phyloP scores from a whole-genome alignment of 1,284 basidiomycete genomes.

The Somion occarium region DNA sequence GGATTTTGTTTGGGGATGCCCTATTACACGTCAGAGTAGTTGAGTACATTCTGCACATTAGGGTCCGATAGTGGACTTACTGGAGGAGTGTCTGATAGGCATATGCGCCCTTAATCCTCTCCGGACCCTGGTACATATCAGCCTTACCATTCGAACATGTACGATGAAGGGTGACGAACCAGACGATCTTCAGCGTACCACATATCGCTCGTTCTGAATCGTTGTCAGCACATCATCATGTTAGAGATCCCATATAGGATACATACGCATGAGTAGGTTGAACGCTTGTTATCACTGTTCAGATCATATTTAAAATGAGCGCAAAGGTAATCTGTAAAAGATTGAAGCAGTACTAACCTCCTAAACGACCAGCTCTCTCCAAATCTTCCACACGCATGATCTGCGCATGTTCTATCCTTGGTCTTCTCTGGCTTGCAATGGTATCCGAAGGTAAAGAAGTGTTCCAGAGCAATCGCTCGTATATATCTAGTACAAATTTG shows the following conservation, averaged over 20 bases:
- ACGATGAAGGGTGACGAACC: slow-evolving; percentile 33
- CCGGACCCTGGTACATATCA: slow-evolving; percentile 51
- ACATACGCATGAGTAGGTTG: slow-evolving; percentile 89
- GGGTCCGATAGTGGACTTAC: slow-evolving; percentile 34
- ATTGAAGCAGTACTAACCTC: slow-evolving; percentile 43
- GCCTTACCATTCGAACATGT: too few species aligned
- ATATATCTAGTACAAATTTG: slow-evolving; percentile 74
- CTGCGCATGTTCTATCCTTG: slow-evolving; percentile 90
- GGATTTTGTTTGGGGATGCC: slow-evolving; percentile 45
- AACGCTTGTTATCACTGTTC: slow-evolving; percentile 83
- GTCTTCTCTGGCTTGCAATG: slow-evolving; percentile 45
- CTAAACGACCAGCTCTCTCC: slow-evolving; percentile 62
- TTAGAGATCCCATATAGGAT: background rate
- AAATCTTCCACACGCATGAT: slow-evolving; percentile 74
- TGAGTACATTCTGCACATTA: background rate
- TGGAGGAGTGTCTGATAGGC: slow-evolving; percentile 77
- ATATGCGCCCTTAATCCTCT: slow-evolving; percentile 82
- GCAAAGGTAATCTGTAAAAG: background rate
- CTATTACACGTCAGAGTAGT: slow-evolving; percentile 21
- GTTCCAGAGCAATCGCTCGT: slow-evolving; percentile 47
- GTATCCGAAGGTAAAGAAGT: slow-evolving; percentile 19
- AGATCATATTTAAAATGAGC: slow-evolving; percentile 2
- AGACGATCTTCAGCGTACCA: slow-evolving; percentile 80
- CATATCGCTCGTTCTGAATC: slow-evolving; percentile 79
- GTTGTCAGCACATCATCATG: background rate